Evolutionary conservation across 306 rosid genomes (phyloP).

Genomic region (Cercis canadensis): DNA sequence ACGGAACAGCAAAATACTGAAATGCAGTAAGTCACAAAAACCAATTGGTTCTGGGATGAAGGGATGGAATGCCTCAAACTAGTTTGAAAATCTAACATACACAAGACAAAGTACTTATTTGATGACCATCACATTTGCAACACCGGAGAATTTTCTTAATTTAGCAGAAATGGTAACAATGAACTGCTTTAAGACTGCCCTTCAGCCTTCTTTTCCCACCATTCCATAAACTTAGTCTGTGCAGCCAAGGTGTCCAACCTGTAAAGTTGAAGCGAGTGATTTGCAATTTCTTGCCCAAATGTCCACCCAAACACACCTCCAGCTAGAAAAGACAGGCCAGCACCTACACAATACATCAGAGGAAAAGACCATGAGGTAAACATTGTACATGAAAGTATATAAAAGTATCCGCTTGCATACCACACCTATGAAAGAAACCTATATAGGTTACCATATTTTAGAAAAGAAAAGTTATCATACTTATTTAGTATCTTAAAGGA

Average conservation of each 20-base stretch:
- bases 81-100: background rate
- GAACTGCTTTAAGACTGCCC: conserved; percentile 43
- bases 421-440: conserved; percentile 1
- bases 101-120: conserved; percentile 38
- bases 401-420: conserved; percentile 9
- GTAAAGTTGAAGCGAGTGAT: conserved; percentile 83
- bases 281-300: conserved; percentile 76
- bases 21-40: background rate
- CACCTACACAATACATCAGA: conserved; percentile 52
- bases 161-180: conserved; percentile 37
- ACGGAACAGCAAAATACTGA: too few relatives aligned
- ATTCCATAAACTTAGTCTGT: conserved; percentile 80
- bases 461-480: conserved; percentile 12
- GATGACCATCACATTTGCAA: conserved; percentile 41
- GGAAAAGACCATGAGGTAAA: conserved; percentile 9
- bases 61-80: background rate
- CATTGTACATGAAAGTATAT: background rate
- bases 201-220: conserved; percentile 73
- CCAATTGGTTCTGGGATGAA: background rate
- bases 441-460: background rate
- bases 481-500: background rate
- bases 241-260: conserved; percentile 76
- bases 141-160: conserved; percentile 39
- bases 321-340: conserved; percentile 72
- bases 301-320: conserved; percentile 77